Base-by-base conservation (phyloP, 2,329 filamentous ascomycete genomes). In the Xylaria sp. region DNA sequence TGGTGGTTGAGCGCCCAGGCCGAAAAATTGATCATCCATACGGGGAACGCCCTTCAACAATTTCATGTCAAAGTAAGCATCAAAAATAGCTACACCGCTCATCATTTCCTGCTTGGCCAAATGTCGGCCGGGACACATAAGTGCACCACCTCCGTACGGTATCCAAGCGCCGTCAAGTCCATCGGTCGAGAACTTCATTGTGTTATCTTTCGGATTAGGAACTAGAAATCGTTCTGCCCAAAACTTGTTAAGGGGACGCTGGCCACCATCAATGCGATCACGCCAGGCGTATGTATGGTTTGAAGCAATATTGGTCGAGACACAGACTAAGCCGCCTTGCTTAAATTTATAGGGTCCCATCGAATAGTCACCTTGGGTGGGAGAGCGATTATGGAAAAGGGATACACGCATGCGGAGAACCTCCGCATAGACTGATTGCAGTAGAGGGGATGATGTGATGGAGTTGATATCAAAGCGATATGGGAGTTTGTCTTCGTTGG, bases 101-200 rank as follows among this genome's bases (percentile, higher is more conserved):
- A 63, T 63, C 71, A 63, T 72, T 54, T 63, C 27, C 63, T 66
- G 63, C 22, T 71, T 72, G 3, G 67, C 70, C 11, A 68, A 45
- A 36, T 71, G 63, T 20, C 70, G 65, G 15, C 69, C 69, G 6
- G 67, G 70, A 42, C 70, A 72, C 60, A 72, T 69, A 27, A 59
- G 67, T 1, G 69, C 42, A 7, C 70, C 70, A 5, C 66, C 69
- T 5, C 70, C 70, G 53, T 62, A 71, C 7, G 68, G 71, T 22
- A 65, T 50, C 68, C 70, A 72, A 22, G 64, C 51, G 7, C 71
- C 70, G 3, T 66, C 57, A 47, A 67, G n/a, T 51, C 70, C 56
- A n/a, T 50, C 63, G 4, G 22, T 54, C 5, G 25, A 61, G 60
- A 57, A 65, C 20, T 61, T 53, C 27, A 45, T 42, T 13, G 33